Percentiles rank a stretch among this genome's conserved stretches.
Evolutionary conservation across 768 basidiomycete species (phyloP).

Genomic region (Calocybe indica): DNA sequence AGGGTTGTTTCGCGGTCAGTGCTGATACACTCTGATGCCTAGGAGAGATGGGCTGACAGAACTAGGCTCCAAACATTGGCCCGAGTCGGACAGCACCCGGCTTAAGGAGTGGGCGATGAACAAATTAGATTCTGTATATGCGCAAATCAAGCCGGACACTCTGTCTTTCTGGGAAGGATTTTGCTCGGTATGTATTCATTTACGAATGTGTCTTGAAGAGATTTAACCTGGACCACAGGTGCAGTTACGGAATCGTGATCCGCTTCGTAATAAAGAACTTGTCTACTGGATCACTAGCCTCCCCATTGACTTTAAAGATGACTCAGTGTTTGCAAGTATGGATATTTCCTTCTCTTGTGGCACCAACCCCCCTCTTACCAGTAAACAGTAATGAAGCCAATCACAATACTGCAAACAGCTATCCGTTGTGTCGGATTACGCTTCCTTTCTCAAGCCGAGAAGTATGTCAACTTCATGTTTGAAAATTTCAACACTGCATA

Average conservation of each 20-base stretch:
- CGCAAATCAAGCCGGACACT: slow-evolving; percentile 83
- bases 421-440: slow-evolving; percentile 59
- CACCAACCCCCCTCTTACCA: background rate
- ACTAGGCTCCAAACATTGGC: slow-evolving; percentile 84
- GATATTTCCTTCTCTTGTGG: slow-evolving; percentile 7
- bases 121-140: slow-evolving; percentile 57
- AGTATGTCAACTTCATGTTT: slow-evolving; percentile 66
- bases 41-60: too few species aligned
- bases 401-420: slow-evolving; percentile 50
- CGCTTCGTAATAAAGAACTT: slow-evolving; percentile 66
- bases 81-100: slow-evolving; percentile 37
- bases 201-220: slow-evolving; percentile 1
- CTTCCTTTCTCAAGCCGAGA: slow-evolving; percentile 61
- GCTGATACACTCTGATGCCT: too few species aligned
- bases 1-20: slow-evolving; percentile 68
- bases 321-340: slow-evolving; percentile 84
- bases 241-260: slow-evolving; percentile 66
- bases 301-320: slow-evolving; percentile 76
- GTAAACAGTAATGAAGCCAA: slow-evolving; percentile 65
- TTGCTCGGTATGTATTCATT: slow-evolving; percentile 39
- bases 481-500: slow-evolving; percentile 77
- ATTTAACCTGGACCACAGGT: slow-evolving; percentile 23
- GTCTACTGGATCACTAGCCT: slow-evolving; percentile 73
- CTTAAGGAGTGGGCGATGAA: slow-evolving; percentile 72
- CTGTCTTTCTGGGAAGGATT: slow-evolving; percentile 67